These are phyloP conservation scores for Steccherinum ochraceum DNA, from an alignment of 768 basidiomycete genomes.

Conservation along the genomic window DNA sequence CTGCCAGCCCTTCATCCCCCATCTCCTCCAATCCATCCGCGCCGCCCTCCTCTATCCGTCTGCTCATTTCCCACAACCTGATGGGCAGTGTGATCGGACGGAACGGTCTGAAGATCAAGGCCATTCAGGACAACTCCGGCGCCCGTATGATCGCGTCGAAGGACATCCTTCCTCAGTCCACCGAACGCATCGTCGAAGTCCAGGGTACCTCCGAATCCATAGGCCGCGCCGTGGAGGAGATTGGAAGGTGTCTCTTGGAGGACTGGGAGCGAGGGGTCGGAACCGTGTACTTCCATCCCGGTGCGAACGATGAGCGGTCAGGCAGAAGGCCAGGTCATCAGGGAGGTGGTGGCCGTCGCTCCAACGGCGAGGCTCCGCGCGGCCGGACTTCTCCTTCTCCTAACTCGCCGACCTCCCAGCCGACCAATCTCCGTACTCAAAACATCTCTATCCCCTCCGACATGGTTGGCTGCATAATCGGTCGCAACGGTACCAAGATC, in stretches of 20 bases:
- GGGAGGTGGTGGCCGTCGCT: slow-evolving; percentile 45
- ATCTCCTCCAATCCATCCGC: slow-evolving; percentile 59
- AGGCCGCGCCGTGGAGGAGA: slow-evolving; percentile 90
- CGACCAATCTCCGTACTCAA: slow-evolving; percentile 90
- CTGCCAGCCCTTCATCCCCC: slow-evolving; percentile 72
- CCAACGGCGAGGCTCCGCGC: slow-evolving; percentile 50
- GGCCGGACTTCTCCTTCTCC: slow-evolving; percentile 45
- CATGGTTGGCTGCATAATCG: slow-evolving; percentile 98
- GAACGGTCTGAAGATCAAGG: slow-evolving; percentile 95
- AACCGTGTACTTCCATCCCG: slow-evolving; percentile 94
- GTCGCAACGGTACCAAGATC: slow-evolving; percentile 95
- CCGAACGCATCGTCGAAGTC: slow-evolving; percentile 97
- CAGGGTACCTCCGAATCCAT: slow-evolving; percentile 92
- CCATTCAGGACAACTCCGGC: slow-evolving; percentile 93
- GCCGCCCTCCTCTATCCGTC: slow-evolving; percentile 76
- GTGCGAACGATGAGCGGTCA: slow-evolving; percentile 72
- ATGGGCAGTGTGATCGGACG: slow-evolving; percentile 99
- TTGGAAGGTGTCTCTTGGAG: slow-evolving; percentile 90
- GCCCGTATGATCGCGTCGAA: slow-evolving; percentile 98
- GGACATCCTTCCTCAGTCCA: slow-evolving; percentile 98
- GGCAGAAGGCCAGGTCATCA: slow-evolving; percentile 42
- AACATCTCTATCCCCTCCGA: slow-evolving; percentile 99
- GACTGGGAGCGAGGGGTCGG: slow-evolving; percentile 95
- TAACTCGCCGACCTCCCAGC: slow-evolving; percentile 42
- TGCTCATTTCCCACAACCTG: slow-evolving; percentile 97